Percentiles rank a stretch among this genome's conserved stretches.
phyloP scores from a whole-genome alignment of 202 grass and related monocot species.

The Panicum hallii region DNA sequence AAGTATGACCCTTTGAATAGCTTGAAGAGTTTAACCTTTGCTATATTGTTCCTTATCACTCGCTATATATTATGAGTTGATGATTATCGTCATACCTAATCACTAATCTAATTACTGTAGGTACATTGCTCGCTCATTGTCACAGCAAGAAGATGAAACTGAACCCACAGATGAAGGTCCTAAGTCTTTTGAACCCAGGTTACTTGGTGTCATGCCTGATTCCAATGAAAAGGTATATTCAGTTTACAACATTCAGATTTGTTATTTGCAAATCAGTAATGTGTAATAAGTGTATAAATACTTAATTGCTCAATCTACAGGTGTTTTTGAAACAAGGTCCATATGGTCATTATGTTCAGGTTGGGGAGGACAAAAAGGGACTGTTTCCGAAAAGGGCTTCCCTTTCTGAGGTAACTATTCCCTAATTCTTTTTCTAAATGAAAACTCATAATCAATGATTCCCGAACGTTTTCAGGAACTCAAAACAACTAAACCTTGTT shows the following conservation, averaged over 20 bases:
- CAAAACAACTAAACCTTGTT: slow-evolving; percentile 37
- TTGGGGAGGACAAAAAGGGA: slow-evolving; percentile 87
- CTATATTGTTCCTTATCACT: slow-evolving; percentile 39
- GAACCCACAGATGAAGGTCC: slow-evolving; percentile 48
- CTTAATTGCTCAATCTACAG: slow-evolving; percentile 46
- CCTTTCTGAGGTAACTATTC: slow-evolving; percentile 65
- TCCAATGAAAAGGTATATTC: slow-evolving; percentile 66
- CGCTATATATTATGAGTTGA: slow-evolving; percentile 39
- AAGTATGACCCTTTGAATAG: slow-evolving; percentile 57
- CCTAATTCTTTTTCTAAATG: slow-evolving; percentile 23
- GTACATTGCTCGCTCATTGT: slow-evolving; percentile 75
- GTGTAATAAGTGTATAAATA: neutral
- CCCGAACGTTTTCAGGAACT: slow-evolving; percentile 24
- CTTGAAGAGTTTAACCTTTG: too few relatives aligned
- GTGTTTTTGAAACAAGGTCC: slow-evolving; percentile 90
- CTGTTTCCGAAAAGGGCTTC: slow-evolving; percentile 70
- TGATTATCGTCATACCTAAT: slow-evolving; percentile 26
- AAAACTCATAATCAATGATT: slow-evolving; percentile 13
- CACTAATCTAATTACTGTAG: slow-evolving; percentile 49
- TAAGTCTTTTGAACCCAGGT: slow-evolving; percentile 59
- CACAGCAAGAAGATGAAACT: slow-evolving; percentile 70
- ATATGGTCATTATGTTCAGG: slow-evolving; percentile 88
- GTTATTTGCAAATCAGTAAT: slow-evolving; percentile 16
- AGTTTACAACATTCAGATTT: slow-evolving; percentile 29
- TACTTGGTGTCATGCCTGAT: slow-evolving; percentile 73